Evolutionary conservation across 1,284 basidiomycete genomes (phyloP), one percentile per base, ranked within the genome.

Genomic region (Puccinia coronata): DNA sequence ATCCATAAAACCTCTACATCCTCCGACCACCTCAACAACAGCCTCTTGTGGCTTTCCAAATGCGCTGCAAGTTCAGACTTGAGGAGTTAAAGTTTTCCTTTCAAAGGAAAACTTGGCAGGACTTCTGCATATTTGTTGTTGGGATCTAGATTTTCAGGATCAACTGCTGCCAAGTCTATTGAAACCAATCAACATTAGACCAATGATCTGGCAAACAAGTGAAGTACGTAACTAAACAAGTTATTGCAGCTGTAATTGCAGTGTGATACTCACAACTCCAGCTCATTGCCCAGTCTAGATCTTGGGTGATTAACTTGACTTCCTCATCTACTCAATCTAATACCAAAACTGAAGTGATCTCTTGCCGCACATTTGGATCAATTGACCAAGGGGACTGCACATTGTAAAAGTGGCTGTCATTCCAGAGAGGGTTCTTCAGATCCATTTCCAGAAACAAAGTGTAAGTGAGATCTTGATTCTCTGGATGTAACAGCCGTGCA

Each of bases 391-490:
- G 55, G 1, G 36, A 34, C 4, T 36, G 34, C 8, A 36, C 20
- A 28, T 75, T 53, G 14, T 34, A 47, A 28, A 75, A 61, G 25
- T 55, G 34, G 39, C 73, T 55, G 14, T 59, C 31, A 28, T 61
- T 63, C 73, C 73, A 75, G 53, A 74, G 51, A 1, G 39, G 53
- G 31, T 75, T 12, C 1, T 28, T n/a, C 18, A 75, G 12, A 5
- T 41, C 25, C 43, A 75, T 1, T 11, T 11, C 25, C 5, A 59
- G 34, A 39, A 75, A 59, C 0, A 28, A 5, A 12, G 51, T 20
- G n/a, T 28, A 75, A 0, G 55, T 28, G 8, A 63, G 55, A 23
- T 47, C 34, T 11, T 20, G 36, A 39, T 53, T 47, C 20, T 73
- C 39, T 14, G 51, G 39, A 6, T 25, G n/a, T 11, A 14, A 16